Conservation (phyloP, 805 yeast genomes). For the Danielia oregonensis region DNA sequence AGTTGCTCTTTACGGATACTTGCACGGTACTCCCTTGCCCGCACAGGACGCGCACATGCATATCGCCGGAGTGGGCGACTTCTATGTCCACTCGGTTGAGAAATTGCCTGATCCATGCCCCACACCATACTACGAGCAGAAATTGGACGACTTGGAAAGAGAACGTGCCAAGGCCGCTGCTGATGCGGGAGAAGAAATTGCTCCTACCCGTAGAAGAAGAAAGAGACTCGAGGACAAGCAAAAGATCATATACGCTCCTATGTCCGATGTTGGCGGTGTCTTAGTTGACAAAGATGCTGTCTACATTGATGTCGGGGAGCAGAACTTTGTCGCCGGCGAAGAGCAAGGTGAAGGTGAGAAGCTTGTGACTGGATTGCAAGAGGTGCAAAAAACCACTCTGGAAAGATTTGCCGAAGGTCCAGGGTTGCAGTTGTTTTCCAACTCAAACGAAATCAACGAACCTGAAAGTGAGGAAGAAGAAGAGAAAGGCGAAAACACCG, state of each 20-base stretch:
- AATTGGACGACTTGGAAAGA: conserved; percentile 73
- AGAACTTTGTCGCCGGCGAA: conserved; percentile 57
- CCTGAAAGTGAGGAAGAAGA: conserved; percentile 39
- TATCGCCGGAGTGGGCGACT: conserved; percentile 94
- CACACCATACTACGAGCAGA: conserved; percentile 88
- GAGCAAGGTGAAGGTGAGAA: conserved; percentile 84
- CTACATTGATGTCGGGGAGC: conserved; percentile 75
- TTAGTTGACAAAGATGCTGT: conserved; percentile 97
- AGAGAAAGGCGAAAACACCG: conserved; percentile 40
- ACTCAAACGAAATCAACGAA: conserved; percentile 46
- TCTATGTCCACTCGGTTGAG: conserved; percentile 70
- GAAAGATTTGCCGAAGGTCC: conserved; percentile 59
- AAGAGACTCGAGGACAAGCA: conserved; percentile 92
- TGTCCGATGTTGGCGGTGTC: conserved; percentile 99
- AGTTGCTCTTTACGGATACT: conserved; percentile 87
- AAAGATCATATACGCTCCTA: conserved; percentile 94
- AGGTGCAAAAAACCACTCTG: conserved; percentile 55
- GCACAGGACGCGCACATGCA: conserved; percentile 71
- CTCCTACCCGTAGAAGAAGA: conserved; percentile 52
- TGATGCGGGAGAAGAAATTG: conserved; percentile 51
- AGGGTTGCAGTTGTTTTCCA: conserved; percentile 73
- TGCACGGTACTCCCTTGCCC: conserved; percentile 89
- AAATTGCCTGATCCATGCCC: conserved; percentile 98
- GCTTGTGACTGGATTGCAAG: conserved; percentile 77
- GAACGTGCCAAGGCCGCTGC: conserved; percentile 67